These are phyloP conservation scores for Claviceps africana DNA, from an alignment of 2,329 filamentous ascomycete genomes.

Conservation along the genomic window DNA sequence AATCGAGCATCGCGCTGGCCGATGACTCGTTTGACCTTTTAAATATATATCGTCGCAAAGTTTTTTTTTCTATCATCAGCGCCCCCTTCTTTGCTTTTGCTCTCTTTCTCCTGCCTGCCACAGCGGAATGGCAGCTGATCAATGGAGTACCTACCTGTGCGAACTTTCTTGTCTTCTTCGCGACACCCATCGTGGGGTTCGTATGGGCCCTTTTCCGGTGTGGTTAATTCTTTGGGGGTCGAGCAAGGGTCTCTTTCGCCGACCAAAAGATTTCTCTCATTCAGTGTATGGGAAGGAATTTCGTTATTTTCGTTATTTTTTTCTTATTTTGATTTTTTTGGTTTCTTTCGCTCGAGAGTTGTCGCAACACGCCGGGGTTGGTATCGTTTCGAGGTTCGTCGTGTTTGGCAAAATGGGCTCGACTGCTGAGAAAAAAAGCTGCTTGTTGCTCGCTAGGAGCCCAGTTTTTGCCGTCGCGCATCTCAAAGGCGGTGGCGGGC, in stretches of 20 bases:
- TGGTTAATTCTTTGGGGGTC: not conserved
- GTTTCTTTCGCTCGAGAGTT: not conserved
- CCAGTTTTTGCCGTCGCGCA: constrained; percentile 5
- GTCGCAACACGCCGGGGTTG: not conserved
- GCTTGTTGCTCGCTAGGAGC: not conserved
- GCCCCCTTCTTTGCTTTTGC: not conserved
- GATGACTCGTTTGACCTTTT: constrained; percentile 67
- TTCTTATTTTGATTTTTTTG: not conserved
- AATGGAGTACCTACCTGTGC: constrained; percentile 39
- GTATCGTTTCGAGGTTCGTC: not conserved
- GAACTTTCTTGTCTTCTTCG: constrained; percentile 88
- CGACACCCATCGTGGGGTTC: constrained; percentile 55
- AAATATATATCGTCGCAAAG: not conserved
- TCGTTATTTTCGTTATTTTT: not conserved
- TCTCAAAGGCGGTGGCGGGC: constrained; percentile 15
- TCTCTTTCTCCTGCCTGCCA: not conserved
- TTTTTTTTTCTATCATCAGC: not conserved
- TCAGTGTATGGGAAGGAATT: not conserved
- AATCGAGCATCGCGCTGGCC: constrained; percentile 66
- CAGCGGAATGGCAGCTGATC: constrained; percentile 11
- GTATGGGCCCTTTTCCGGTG: not conserved
- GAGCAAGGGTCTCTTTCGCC: too few relatives aligned
- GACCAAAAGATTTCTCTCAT: too few relatives aligned
- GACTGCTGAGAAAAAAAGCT: constrained; percentile 8
- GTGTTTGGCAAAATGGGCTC: not conserved